Percentiles rank a stretch among this genome's conserved stretches.
Conservation (phyloP, 768 basidiomycete genomes). For the Suillus plorans region DNA sequence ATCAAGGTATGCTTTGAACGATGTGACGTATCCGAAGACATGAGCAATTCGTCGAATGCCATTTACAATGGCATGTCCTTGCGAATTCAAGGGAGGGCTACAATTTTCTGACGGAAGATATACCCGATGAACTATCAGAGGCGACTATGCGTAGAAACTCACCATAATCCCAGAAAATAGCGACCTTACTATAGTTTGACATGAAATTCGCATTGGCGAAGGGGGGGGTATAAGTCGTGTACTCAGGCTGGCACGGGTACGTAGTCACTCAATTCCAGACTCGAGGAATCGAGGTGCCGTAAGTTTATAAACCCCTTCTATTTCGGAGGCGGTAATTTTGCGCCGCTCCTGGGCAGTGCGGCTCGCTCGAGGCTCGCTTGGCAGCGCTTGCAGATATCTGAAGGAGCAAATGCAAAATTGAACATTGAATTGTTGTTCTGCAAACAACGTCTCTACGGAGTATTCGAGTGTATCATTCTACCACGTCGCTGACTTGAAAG, state of each 20-base stretch:
- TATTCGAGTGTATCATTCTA: no score
- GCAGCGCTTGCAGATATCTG: background rate
- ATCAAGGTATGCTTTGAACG: conserved; percentile 57
- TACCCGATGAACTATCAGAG: conserved; percentile 1
- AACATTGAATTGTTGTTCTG: background rate
- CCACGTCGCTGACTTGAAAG: background rate
- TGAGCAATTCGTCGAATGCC: conserved; percentile 46
- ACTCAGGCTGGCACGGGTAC: background rate
- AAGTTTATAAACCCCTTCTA: background rate
- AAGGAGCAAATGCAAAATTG: background rate
- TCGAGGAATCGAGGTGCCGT: background rate
- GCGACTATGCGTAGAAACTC: conserved; percentile 4
- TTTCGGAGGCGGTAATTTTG: background rate
- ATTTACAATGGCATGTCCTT: conserved; percentile 39
- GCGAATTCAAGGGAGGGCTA: conserved; percentile 27
- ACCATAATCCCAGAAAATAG: conserved; percentile 43
- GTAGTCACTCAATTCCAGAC: background rate
- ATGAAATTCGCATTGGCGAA: conserved; percentile 21
- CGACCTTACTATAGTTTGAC: conserved; percentile 38
- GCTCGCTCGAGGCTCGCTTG: background rate
- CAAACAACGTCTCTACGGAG: background rate
- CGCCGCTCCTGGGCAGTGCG: background rate
- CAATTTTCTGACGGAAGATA: conserved; percentile 28
- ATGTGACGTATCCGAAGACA: conserved; percentile 44
- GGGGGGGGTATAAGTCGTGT: background rate